These are phyloP conservation scores for Neckera pumila DNA, from an alignment of 225 moss, liverwort and hornwort species.

Conservation along the genomic window DNA sequence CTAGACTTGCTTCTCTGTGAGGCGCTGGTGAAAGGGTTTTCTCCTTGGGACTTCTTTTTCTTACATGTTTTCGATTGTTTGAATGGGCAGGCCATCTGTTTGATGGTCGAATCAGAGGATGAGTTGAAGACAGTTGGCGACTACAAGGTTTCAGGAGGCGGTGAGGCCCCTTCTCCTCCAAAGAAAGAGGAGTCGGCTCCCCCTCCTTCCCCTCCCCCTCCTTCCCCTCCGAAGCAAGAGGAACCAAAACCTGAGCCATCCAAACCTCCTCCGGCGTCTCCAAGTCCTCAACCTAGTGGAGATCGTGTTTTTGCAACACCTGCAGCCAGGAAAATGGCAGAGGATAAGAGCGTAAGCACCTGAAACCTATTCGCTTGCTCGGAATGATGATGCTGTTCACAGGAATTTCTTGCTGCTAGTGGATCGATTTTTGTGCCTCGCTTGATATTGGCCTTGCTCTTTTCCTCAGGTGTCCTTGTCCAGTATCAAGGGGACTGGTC, in stretches of 20 bases:
- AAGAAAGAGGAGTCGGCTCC: conserved; percentile 24
- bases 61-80: neutral
- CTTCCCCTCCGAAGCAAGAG: conserved; percentile 30
- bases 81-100: conserved; percentile 56
- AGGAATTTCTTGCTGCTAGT: neutral
- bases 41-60: neutral
- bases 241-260: conserved; percentile 32
- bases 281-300: conserved; percentile 36
- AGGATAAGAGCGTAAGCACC: conserved; percentile 53
- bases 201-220: neutral
- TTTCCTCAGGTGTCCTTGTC: conserved; percentile 58
- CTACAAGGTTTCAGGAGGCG: conserved; percentile 41
- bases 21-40: neutral
- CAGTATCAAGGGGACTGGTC: conserved; percentile 80
- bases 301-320: conserved; percentile 84
- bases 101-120: conserved; percentile 72
- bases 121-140: conserved; percentile 48
- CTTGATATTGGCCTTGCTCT: neutral
- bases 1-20: neutral
- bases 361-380: neutral
- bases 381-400: neutral
- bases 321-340: conserved; percentile 76
- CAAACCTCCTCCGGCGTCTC: conserved; percentile 18
- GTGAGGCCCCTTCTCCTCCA: conserved; percentile 21
- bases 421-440: neutral